Percentiles rank a stretch among this genome's conserved stretches.
Evolutionary conservation across 1,284 basidiomycete genomes (phyloP).

Genomic region (Tilletia setariae): DNA sequence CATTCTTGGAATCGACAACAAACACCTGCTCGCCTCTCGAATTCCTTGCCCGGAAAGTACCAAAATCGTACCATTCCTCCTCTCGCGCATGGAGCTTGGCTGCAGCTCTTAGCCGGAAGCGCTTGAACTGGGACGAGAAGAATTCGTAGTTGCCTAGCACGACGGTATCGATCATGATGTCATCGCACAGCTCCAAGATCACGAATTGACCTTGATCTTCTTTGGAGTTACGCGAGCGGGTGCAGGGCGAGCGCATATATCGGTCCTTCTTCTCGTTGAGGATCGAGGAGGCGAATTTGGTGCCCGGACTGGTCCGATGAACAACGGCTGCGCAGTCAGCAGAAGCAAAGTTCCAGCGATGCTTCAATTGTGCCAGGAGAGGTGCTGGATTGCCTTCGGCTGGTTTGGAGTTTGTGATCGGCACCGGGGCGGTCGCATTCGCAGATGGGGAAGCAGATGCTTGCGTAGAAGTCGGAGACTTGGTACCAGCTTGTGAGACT

Average conservation of each 20-base stretch:
- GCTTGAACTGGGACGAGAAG: constrained; percentile 93
- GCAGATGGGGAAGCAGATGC: not conserved
- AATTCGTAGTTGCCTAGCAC: constrained; percentile 97
- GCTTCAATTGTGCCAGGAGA: constrained; percentile 39
- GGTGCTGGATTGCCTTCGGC: constrained; percentile 32
- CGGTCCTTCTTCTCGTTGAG: constrained; percentile 85
- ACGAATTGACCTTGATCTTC: constrained; percentile 68
- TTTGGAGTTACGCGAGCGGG: constrained; percentile 29
- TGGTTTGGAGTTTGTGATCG: constrained; percentile 2
- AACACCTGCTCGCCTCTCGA: constrained; percentile 81
- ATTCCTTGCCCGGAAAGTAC: constrained; percentile 81
- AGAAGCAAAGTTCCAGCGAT: constrained; percentile 83
- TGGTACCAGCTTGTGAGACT: not conserved
- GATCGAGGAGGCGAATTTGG: constrained; percentile 79
- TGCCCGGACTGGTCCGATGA: constrained; percentile 74
- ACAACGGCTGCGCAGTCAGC: constrained; percentile 89
- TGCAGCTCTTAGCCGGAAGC: constrained; percentile 80
- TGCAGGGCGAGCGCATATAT: constrained; percentile 96
- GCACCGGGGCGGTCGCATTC: not conserved
- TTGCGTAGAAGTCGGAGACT: not conserved
- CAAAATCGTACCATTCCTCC: constrained; percentile 60
- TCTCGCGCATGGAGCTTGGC: constrained; percentile 72
- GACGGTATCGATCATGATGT: constrained; percentile 90
- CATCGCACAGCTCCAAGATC: constrained; percentile 93
- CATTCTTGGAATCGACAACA: constrained; percentile 21